Evolutionary conservation across 2,329 filamentous ascomycete genomes (phyloP), one percentile per base, ranked within the genome.

Genomic region (Clarireedia hainanense): DNA sequence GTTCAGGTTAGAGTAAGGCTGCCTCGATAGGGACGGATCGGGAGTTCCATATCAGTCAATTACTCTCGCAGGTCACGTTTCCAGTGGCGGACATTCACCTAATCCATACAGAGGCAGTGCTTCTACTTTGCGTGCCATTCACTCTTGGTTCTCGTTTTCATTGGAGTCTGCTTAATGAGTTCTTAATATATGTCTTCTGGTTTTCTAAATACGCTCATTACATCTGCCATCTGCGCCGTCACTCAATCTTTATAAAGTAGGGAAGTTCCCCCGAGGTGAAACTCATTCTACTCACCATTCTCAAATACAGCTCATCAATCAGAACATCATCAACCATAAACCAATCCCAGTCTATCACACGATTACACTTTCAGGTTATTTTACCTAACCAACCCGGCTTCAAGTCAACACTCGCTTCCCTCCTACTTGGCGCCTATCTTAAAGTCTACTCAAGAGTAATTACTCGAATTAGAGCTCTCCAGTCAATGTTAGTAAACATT

Each of bases 51-150:
- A 47, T 52, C 51, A 26, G 43, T 50, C 36, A 58, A 47, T 42
- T 47, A 52, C 49, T 46, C 52, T 57, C 37, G 45, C 61, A 49
- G 54, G 62, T 64, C 63, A 59, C 57, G 60, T 65, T 56, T 55
- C 40, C 60, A 58, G 57, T 58, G 59, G 55, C 59, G 59, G 59
- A 57, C 57, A 58, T 55, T 47, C 47, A 47, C 30, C 58, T 61
- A 61, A 61, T 59, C 58, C 52, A 24, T 59, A 61, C 62, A 43
- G 63, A 63, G 64, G 64, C 64, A 58, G 61, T 67, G 64, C 63
- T 55, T 58, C 58, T 57, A 54, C 58, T 48, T 48, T 50, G 50
- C 20, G 45, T 51, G 51, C 42, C 56, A 50, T 45, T 39, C 52
- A 55, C 37, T 36, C 46, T 50, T 37, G 20, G 43, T 14, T 55